These are phyloP conservation scores for Penicillium robsamsonii DNA, from an alignment of 495 filamentous ascomycete species.

Conservation along the genomic window DNA sequence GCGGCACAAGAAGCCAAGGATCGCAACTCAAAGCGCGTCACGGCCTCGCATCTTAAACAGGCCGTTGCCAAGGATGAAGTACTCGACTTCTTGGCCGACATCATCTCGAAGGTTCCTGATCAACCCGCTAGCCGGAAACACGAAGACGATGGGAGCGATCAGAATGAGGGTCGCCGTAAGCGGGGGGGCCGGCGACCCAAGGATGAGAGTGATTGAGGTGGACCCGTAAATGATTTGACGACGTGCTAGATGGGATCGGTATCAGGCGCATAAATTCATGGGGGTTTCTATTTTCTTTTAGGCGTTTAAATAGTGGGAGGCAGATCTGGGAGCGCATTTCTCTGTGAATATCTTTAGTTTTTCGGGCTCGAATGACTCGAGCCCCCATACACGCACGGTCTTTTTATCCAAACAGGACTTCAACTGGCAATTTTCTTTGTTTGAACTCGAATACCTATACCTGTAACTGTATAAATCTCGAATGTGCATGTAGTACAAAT, in stretches of 20 bases:
- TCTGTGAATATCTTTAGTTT: conserved; percentile 31
- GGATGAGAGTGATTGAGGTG: conserved; percentile 44
- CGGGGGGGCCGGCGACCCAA: conserved; percentile 46
- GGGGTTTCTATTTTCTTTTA: conserved; percentile 8
- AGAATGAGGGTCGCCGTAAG: conserved; percentile 51
- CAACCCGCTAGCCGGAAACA: conserved; percentile 57
- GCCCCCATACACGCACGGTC: background rate
- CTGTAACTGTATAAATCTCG: background rate
- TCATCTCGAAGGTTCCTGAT: conserved; percentile 81
- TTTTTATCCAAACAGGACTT: background rate
- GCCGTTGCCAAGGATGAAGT: conserved; percentile 82
- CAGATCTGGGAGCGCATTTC: conserved; percentile 32
- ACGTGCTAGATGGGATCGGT: conserved; percentile 28
- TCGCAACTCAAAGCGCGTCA: conserved; percentile 83
- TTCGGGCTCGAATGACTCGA: conserved; percentile 1
- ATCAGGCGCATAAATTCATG: conserved; percentile 26
- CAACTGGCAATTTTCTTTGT: background rate
- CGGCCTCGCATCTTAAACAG: conserved; percentile 84
- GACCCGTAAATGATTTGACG: conserved; percentile 17
- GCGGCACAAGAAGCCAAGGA: conserved; percentile 78
- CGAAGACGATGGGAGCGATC: conserved; percentile 51
- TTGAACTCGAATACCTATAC: background rate
- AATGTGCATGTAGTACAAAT: background rate
- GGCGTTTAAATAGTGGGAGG: conserved; percentile 36
- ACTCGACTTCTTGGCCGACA: conserved; percentile 90